A percentile compares a stretch with the other conserved stretches of the same genome.
Conservation (phyloP, 2,329 filamentous ascomycete species). For the Botryotinia convoluta region DNA sequence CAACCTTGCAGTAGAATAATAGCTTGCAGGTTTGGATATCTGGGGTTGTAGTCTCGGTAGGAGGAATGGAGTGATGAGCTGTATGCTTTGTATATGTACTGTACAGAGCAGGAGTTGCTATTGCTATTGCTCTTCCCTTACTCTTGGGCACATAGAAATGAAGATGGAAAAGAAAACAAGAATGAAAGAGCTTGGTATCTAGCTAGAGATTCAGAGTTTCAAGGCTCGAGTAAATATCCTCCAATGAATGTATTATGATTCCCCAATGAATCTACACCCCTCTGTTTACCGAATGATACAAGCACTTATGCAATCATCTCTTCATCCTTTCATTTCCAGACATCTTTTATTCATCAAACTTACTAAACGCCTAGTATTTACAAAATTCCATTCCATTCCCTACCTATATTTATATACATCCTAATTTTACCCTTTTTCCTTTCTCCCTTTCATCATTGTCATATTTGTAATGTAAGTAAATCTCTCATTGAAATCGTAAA, state of each 20-base stretch:
- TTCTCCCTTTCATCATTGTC: neutral
- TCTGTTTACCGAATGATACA: neutral
- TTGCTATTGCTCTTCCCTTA: neutral
- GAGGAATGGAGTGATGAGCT: neutral
- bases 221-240: neutral
- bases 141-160: neutral
- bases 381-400: neutral
- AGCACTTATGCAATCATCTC: neutral
- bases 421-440: neutral
- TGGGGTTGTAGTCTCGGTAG: neutral
- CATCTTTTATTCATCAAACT: neutral
- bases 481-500: constrained; percentile 51
- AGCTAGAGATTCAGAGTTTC: neutral
- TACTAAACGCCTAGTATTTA: neutral
- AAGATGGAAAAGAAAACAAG: neutral
- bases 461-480: neutral
- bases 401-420: neutral
- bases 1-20: neutral
- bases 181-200: neutral
- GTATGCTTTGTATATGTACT: neutral
- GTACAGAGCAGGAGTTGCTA: neutral
- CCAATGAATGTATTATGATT: neutral
- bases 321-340: neutral
- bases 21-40: neutral
- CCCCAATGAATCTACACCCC: neutral